Evolutionary conservation across 73 alveolate species (phyloP).

Genomic region (Tetrahymena borealis): DNA sequence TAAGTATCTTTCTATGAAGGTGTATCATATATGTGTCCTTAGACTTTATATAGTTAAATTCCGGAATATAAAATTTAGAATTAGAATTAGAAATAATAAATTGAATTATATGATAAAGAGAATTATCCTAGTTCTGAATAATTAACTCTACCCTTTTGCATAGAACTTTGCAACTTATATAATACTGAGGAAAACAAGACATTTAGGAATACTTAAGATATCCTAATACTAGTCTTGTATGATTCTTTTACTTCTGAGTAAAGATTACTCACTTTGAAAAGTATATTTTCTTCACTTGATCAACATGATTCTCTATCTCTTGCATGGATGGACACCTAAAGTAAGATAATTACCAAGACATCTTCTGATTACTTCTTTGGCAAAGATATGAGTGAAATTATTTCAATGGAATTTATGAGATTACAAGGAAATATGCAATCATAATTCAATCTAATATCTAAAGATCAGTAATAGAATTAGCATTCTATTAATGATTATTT

Average conservation of each 20-base stretch:
- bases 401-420: background rate
- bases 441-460: background rate
- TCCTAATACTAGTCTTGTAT: background rate
- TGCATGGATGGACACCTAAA: background rate
- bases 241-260: background rate
- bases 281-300: background rate
- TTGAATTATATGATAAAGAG: too few species aligned
- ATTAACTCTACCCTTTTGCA: background rate
- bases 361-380: background rate
- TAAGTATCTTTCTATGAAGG: background rate
- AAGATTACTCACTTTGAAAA: background rate
- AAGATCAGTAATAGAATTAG: background rate
- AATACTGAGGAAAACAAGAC: background rate
- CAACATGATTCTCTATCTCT: background rate
- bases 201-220: background rate
- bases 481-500: background rate
- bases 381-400: background rate
- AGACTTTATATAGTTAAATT: background rate
- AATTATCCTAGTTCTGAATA: too few species aligned
- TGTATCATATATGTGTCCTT: background rate
- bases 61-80: too few species aligned
- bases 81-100: too few species aligned
- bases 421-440: background rate
- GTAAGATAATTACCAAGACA: background rate
- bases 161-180: background rate